Evolutionary conservation across 1,284 basidiomycete genomes (phyloP).

Genomic region (Somion occarium): DNA sequence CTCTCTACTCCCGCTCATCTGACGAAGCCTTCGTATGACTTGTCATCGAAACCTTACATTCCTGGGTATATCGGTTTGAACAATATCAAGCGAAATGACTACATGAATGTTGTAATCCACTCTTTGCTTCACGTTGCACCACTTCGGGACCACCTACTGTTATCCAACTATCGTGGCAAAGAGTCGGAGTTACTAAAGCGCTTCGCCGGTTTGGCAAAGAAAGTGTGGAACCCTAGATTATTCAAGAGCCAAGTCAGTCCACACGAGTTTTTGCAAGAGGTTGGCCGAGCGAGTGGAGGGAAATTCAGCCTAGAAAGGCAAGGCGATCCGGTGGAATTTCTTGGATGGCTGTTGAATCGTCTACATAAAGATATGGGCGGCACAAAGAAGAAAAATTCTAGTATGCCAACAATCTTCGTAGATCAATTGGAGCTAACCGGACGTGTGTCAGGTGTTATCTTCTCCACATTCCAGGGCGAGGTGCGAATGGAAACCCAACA

Average conservation of each 20-base stretch:
- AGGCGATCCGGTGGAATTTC: conserved; percentile 94
- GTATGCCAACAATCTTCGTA: conserved; percentile 39
- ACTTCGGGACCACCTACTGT: conserved; percentile 82
- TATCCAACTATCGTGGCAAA: conserved; percentile 67
- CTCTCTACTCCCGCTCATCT: conserved; percentile 60
- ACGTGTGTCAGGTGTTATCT: conserved; percentile 69
- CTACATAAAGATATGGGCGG: conserved; percentile 92
- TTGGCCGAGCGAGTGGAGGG: conserved; percentile 80
- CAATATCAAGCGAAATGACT: conserved; percentile 96
- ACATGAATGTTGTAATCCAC: conserved; percentile 97
- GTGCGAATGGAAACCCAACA: conserved; percentile 92
- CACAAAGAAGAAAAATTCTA: conserved; percentile 81
- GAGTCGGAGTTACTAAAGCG: conserved; percentile 86
- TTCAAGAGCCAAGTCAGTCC: conserved; percentile 99
- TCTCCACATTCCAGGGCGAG: conserved; percentile 92
- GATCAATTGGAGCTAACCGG: conserved; percentile 3
- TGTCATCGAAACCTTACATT: conserved; percentile 76
- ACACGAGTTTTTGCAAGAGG: conserved; percentile 97
- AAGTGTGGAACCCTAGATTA: conserved; percentile 92
- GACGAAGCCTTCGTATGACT: conserved; percentile 78
- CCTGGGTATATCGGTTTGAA: conserved; percentile 97
- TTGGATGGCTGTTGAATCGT: conserved; percentile 93
- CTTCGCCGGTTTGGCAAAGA: conserved; percentile 82
- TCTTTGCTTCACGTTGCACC: conserved; percentile 89
- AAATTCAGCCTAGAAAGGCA: conserved; percentile 92